Percentiles rank a stretch among this genome's conserved stretches.
Conservation (phyloP, 2,329 filamentous ascomycete genomes). For the Pseudogymnoascus sp. region DNA sequence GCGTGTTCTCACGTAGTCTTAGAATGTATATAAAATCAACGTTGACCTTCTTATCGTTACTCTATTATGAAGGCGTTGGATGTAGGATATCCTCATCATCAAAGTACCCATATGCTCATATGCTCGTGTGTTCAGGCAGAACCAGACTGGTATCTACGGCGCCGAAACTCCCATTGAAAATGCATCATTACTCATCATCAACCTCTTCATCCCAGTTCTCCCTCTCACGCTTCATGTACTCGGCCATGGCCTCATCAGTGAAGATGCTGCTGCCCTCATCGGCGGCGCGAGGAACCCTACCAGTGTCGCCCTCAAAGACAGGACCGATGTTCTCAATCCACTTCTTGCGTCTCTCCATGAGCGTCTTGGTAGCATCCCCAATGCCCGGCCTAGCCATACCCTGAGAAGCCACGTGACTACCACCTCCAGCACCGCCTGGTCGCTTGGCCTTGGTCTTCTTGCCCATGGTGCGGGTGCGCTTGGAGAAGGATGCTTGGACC, state of each 20-base stretch:
- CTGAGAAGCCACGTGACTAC: conserved; percentile 53
- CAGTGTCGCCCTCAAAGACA: conserved; percentile 70
- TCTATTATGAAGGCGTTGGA: not conserved
- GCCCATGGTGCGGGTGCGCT: conserved; percentile 87
- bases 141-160: not conserved
- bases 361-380: conserved; percentile 79
- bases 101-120: not conserved
- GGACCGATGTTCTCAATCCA: conserved; percentile 90
- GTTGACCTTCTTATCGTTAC: not conserved
- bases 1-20: not conserved
- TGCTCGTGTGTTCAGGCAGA: not conserved
- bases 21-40: not conserved
- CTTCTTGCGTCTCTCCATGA: conserved; percentile 84
- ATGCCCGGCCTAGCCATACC: conserved; percentile 70
- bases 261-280: conserved; percentile 68
- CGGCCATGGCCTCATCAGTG: conserved; percentile 62
- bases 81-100: not conserved
- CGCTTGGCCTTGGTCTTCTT: conserved; percentile 89
- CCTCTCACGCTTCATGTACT: conserved; percentile 70
- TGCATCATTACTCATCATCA: conserved; percentile 26
- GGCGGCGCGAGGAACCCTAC: conserved; percentile 58
- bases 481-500: conserved; percentile 90
- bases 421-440: conserved; percentile 67
- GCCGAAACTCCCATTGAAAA: not conserved
- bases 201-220: conserved; percentile 66